phyloP scores from a whole-genome alignment of 352 stramenopile species.

The Phytopythium mirpurense region DNA sequence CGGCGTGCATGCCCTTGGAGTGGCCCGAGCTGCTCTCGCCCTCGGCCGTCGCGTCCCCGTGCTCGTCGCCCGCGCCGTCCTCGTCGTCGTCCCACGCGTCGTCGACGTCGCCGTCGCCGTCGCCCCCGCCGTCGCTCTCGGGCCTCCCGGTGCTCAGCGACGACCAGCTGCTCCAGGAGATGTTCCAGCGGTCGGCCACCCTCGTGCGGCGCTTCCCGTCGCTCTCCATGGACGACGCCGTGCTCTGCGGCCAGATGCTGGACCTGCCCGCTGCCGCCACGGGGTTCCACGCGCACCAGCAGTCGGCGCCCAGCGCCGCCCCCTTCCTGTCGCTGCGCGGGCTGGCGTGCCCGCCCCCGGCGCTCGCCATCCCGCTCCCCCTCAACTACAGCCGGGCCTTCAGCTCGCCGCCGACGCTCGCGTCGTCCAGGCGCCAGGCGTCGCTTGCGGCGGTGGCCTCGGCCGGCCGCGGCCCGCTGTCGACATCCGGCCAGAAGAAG shows the following conservation, averaged over 20 bases:
- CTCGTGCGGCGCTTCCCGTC: constrained; percentile 10
- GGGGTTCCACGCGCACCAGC: constrained; percentile 2
- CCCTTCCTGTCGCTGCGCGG: constrained; percentile 10
- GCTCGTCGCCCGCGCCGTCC: constrained; percentile 4
- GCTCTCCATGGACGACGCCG: constrained; percentile 9
- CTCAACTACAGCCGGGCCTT: constrained; percentile 13
- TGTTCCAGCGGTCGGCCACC: constrained; percentile 35
- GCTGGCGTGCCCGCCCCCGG: constrained; percentile 11
- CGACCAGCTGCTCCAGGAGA: constrained; percentile 37
- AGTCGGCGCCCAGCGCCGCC: not conserved
- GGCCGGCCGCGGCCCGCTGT: constrained; percentile 12
- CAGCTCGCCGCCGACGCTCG: constrained; percentile 23
- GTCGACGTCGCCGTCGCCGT: not conserved
- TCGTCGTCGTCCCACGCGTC: constrained; percentile 4
- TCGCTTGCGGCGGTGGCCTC: not conserved
- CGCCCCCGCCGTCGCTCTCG: constrained; percentile 5
- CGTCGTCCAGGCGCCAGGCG: constrained; percentile 7
- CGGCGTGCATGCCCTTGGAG: not conserved
- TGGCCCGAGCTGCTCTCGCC: constrained; percentile 3
- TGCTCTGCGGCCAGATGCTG: constrained; percentile 13
- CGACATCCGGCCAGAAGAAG: constrained; percentile 25
- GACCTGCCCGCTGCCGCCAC: constrained; percentile 1
- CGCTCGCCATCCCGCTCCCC: constrained; percentile 10
- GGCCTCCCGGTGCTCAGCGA: constrained; percentile 20
- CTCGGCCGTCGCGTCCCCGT: not conserved